Conservation (phyloP, 176 grass and related monocot genomes). For the Saccharum spontaneum region DNA sequence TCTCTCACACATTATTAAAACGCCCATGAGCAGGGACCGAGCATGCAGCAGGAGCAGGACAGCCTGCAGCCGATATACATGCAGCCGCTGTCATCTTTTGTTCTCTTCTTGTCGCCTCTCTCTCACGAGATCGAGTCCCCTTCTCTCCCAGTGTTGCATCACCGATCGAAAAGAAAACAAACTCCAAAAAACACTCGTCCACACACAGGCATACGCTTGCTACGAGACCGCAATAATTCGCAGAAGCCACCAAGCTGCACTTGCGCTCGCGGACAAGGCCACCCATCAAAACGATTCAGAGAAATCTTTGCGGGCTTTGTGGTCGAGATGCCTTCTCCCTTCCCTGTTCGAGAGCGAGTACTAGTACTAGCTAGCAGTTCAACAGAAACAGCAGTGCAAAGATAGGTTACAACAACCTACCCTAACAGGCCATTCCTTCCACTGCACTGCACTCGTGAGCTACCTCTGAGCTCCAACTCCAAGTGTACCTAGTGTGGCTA, state of each 20-base stretch:
- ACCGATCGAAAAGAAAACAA: background rate
- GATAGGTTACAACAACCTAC: conserved; percentile 13
- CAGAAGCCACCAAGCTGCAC: conserved; percentile 46
- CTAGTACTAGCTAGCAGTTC: background rate
- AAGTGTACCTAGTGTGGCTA: background rate
- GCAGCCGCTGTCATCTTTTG: conserved; percentile 54
- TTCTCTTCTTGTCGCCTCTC: conserved; percentile 39
- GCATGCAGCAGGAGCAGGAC: conserved; percentile 1
- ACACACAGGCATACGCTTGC: conserved; percentile 26
- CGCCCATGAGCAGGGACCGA: background rate
- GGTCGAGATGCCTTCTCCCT: conserved; percentile 55
- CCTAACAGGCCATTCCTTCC: conserved; percentile 17
- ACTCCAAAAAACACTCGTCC: conserved; percentile 62
- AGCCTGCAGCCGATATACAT: conserved; percentile 59
- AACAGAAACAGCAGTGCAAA: background rate
- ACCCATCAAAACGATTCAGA: conserved; percentile 51
- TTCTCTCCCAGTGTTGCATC: conserved; percentile 3
- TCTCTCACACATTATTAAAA: conserved; percentile 10
- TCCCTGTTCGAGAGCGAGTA: conserved; percentile 26
- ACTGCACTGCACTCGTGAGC: background rate
- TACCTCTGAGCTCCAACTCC: background rate
- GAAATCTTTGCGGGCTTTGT: conserved; percentile 78
- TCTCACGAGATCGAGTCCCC: conserved; percentile 38
- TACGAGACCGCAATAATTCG: conserved; percentile 54
- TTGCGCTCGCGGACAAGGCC: conserved; percentile 47